Percentiles rank a stretch among this genome's conserved stretches.
Evolutionary conservation across 208 protist species (phyloP).

Genomic region (Acanthamoeba lenticulata): DNA sequence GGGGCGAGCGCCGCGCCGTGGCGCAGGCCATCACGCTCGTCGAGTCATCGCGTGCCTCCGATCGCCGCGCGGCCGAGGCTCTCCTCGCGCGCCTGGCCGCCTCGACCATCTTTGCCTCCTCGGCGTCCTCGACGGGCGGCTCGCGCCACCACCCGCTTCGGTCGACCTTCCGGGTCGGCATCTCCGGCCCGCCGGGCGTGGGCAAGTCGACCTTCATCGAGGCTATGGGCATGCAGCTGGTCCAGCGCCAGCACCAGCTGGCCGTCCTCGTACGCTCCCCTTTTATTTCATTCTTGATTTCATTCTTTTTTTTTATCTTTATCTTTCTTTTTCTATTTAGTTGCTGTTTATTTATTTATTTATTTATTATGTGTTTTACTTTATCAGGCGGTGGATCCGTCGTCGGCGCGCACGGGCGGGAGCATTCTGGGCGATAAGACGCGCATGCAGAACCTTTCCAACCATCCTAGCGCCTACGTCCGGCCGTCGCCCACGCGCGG

Average conservation of each 20-base stretch:
- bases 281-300: background rate
- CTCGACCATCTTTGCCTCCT: background rate
- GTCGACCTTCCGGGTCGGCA: conserved; percentile 90
- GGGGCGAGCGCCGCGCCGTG: background rate
- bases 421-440: conserved; percentile 97
- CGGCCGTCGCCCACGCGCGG: conserved; percentile 92
- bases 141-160: background rate
- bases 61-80: background rate
- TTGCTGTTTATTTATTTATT: background rate
- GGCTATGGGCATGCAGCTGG: conserved; percentile 78
- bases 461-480: conserved; percentile 90
- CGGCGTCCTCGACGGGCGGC: background rate
- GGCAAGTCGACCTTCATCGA: conserved; percentile 95
- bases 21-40: conserved; percentile 21
- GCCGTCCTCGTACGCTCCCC: conserved; percentile 46
- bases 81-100: background rate
- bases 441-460: conserved; percentile 92
- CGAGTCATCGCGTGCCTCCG: background rate
- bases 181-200: conserved; percentile 94
- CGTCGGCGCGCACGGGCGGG: conserved; percentile 89
- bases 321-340: background rate
- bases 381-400: conserved; percentile 92
- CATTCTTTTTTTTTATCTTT: conserved; percentile 60
- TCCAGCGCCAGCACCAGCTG: background rate
- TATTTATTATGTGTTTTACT: conserved; percentile 45